These are phyloP conservation scores for Fraxinus platypoda DNA, from an alignment of 305 asterid species.

Conservation along the genomic window DNA sequence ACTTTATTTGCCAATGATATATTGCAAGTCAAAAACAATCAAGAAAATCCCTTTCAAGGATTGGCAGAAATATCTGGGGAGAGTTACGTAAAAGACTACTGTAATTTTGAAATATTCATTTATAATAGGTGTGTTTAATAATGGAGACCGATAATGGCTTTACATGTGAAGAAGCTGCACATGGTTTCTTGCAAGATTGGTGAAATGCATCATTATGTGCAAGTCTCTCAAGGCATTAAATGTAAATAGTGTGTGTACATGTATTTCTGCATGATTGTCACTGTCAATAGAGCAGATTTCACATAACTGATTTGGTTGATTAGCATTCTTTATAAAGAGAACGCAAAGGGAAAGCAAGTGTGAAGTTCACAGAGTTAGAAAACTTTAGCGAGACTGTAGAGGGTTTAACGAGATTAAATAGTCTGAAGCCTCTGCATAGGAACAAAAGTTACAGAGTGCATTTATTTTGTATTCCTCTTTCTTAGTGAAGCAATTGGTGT, in stretches of 20 bases:
- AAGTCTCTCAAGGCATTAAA: background rate
- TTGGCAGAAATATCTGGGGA: background rate
- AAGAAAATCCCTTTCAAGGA: background rate
- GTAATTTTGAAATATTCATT: background rate
- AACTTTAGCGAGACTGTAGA: background rate
- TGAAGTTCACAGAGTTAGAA: background rate
- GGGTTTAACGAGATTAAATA: background rate
- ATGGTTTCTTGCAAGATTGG: background rate
- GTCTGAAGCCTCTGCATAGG: background rate
- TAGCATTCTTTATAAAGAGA: background rate
- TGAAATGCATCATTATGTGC: background rate
- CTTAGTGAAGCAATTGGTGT: background rate
- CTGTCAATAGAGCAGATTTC: background rate
- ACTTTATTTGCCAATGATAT: background rate
- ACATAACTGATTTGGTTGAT: background rate
- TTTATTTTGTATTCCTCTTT: background rate
- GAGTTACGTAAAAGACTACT: background rate
- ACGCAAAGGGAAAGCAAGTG: background rate
- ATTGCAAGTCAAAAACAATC: background rate
- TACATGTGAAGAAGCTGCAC: background rate
- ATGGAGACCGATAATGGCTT: background rate
- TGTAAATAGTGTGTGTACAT: background rate
- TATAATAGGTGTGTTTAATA: background rate
- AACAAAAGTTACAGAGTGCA: background rate
- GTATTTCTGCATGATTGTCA: background rate